Percentiles rank a stretch among this genome's conserved stretches.
Conservation (phyloP, 1,284 basidiomycete species). For the Malassezia japonica region DNA sequence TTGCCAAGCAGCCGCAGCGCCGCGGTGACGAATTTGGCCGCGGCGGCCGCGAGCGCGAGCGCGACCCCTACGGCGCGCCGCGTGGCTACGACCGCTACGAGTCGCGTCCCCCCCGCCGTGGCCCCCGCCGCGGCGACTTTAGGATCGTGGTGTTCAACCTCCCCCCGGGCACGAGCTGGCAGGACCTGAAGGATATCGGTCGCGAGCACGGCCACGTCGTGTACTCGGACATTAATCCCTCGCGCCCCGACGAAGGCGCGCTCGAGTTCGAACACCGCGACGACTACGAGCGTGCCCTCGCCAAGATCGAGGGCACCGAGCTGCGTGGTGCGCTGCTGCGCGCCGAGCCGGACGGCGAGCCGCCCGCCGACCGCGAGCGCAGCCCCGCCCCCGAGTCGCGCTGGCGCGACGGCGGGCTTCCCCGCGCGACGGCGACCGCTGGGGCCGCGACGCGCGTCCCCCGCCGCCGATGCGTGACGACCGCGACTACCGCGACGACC, state of each 20-base stretch:
- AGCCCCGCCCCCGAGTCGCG: constrained; percentile 19
- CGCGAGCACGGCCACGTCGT: constrained; percentile 64
- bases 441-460: not conserved
- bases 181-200: constrained; percentile 95
- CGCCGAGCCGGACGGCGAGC: constrained; percentile 30
- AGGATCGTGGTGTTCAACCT: constrained; percentile 55
- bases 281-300: constrained; percentile 42
- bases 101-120: constrained; percentile 23
- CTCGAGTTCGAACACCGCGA: constrained; percentile 46
- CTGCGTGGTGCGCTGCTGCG: constrained; percentile 43
- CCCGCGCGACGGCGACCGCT: constrained; percentile 1
- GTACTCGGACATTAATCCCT: constrained; percentile 42
- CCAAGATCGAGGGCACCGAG: constrained; percentile 44
- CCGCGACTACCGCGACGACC: not conserved
- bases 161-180: constrained; percentile 86
- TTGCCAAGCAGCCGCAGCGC: constrained; percentile 32
- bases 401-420: not conserved
- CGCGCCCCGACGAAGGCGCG: constrained; percentile 42
- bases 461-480: constrained; percentile 9
- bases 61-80: constrained; percentile 20
- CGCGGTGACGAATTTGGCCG: constrained; percentile 11
- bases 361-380: constrained; percentile 23
- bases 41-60: constrained; percentile 15
- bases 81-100: constrained; percentile 24
- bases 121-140: constrained; percentile 36